Base-by-base conservation (phyloP, 257 asterid genomes). In the Nicotiana noctiflora region DNA sequence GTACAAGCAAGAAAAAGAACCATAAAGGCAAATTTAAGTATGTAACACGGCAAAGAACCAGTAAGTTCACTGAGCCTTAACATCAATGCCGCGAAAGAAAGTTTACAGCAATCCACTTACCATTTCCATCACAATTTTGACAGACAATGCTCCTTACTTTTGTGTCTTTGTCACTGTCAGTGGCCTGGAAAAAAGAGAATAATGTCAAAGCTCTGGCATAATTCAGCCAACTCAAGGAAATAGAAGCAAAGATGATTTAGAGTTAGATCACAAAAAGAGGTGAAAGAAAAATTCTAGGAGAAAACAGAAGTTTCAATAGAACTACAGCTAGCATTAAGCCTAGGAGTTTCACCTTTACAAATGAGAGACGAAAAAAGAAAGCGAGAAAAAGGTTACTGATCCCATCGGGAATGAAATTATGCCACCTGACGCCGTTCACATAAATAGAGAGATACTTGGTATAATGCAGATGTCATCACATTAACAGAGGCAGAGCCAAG, bases 81-180 rank as follows among this genome's bases (percentile, higher is more conserved):
- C 55, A 0, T 51, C 0, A 51, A 51, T 12, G 5, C 10, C 2
- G n/a, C 17, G 29, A 32, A 51, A 63, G 34, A 17, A 18, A 14
- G 4, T 27, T 18, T 57, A 5, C 40, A 51, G 9, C 4, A 68
- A 63, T 75, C 25, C 15, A 76, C 84, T 82, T 46, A 87, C 88
- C 88, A 85, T 85, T 85, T 79, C 90, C 90, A 0, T 87, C 90
- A 79, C 90, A 87, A 17, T 75, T 63, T 63, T 62, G 13, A 79
- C 90, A 87, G 8, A 87, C 46, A 1, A 87, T 75, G 86, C 85
- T 87, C 15, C 32, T 84, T 23, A 32, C 17, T 40, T 87, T 84
- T 21, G 83, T 83, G 46, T 60, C 64, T 60, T 75, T 67, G 18
- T 52, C 65, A 56, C 68, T 62, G 59, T 66, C 60, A 9, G 90